Evolutionary conservation across 805 yeast genomes (phyloP).

Genomic region (Suhomyces pyralidae): DNA sequence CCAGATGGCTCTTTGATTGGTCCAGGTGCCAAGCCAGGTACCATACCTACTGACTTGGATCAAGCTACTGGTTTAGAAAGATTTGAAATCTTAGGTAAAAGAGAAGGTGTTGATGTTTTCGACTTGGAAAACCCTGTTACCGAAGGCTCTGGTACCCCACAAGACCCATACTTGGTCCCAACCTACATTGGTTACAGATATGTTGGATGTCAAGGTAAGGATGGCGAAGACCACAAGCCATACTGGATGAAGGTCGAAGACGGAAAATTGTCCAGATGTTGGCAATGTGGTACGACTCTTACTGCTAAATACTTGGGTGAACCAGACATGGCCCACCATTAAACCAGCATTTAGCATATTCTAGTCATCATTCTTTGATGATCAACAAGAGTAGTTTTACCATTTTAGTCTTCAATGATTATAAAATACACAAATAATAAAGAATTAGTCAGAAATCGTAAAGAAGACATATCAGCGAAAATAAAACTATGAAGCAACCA

Average conservation of each 20-base stretch:
- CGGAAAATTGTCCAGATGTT: constrained; percentile 86
- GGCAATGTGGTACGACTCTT: constrained; percentile 98
- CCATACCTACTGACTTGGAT: constrained; percentile 89
- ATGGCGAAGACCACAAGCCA: constrained; percentile 83
- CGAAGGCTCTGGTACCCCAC: constrained; percentile 86
- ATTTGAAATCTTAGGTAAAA: constrained; percentile 87
- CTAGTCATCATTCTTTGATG: not conserved
- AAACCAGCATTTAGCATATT: not conserved
- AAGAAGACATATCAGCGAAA: too few species aligned
- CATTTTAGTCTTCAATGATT: not conserved
- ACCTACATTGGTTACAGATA: constrained; percentile 90
- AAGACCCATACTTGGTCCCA: constrained; percentile 85
- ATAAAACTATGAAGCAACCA: too few species aligned
- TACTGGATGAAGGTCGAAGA: constrained; percentile 90
- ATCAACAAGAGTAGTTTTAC: not conserved
- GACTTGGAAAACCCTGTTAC: constrained; percentile 86
- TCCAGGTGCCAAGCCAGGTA: constrained; percentile 82
- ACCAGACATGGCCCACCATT: constrained; percentile 57
- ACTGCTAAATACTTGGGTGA: constrained; percentile 85
- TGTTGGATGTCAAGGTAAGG: constrained; percentile 93
- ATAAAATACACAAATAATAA: not conserved
- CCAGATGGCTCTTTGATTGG: constrained; percentile 74
- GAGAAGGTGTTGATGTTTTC: constrained; percentile 92
- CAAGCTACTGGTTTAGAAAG: constrained; percentile 99
- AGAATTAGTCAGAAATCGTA: not conserved